Evolutionary conservation across 805 yeast species (phyloP).

Genomic region (Kodamaea nitidulidarum): DNA sequence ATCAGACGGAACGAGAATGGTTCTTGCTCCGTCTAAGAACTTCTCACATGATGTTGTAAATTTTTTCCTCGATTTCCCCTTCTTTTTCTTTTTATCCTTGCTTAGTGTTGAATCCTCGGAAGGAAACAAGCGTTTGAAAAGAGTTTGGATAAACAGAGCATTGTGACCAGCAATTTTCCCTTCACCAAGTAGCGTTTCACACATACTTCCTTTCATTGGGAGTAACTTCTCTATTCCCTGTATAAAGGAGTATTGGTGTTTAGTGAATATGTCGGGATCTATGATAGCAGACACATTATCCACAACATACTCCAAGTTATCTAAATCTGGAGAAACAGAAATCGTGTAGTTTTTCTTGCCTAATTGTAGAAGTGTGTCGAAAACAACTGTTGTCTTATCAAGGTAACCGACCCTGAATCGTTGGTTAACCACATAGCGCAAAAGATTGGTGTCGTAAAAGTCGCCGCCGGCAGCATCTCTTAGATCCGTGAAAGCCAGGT

Average conservation of each 20-base stretch:
- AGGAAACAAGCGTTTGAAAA: constrained; percentile 28
- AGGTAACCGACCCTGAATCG: constrained; percentile 30
- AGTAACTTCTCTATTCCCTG: constrained; percentile 57
- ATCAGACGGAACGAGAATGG: constrained; percentile 36
- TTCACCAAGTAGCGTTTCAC: constrained; percentile 33
- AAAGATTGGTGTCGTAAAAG: constrained; percentile 4
- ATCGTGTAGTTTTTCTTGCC: constrained; percentile 17
- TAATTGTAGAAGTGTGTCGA: constrained; percentile 26
- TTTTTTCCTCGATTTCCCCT: constrained; percentile 7
- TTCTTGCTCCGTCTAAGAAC: constrained; percentile 22
- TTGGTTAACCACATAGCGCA: constrained; percentile 29
- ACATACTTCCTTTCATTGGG: constrained; percentile 29
- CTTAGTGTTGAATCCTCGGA: background rate
- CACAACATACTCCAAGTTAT: constrained; percentile 28
- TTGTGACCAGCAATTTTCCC: constrained; percentile 17
- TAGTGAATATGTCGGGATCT: constrained; percentile 55
- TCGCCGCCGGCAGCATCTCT: constrained; percentile 7
- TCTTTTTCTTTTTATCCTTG: constrained; percentile 4
- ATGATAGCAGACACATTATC: constrained; percentile 49
- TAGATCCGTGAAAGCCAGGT: constrained; percentile 58
- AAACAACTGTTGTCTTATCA: constrained; percentile 20
- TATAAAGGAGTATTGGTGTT: constrained; percentile 59
- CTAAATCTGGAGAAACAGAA: constrained; percentile 22
- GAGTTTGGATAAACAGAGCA: constrained; percentile 22
- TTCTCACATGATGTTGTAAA: constrained; percentile 21